Evolutionary conservation across 2,329 filamentous ascomycete species (phyloP), one percentile per base, ranked within the genome.

Genomic region (Massarina eburnea): DNA sequence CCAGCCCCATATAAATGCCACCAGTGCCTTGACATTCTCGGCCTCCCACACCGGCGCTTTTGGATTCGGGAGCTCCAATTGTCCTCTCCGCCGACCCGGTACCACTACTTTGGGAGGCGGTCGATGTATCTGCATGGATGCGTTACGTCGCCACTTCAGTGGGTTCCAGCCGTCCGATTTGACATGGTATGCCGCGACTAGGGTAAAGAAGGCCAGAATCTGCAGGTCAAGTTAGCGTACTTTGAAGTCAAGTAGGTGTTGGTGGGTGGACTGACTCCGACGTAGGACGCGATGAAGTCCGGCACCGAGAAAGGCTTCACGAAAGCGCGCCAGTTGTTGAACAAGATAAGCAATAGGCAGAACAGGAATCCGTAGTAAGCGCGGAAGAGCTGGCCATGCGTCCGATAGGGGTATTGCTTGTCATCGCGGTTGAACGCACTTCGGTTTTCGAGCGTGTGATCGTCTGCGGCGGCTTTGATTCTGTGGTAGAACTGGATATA

Each of bases 401-500:
- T 62, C 7, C 59, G 52, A 37, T 62, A 62, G 12, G 59, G 59
- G 40, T 62, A 62, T 39, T 62, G 59, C 37, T 60, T 60, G 44
- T 62, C 59, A 37, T 62, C 59, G 22, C 59, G 55, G 29, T 60
- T 60, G 51, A 55, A 62, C 3, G 59, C 57, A 24, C 47, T 49
- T 15, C 59, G 53, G 39, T 62, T 62, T 32, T 62, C 59, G 6
- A 62, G 50, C 3, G 57, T 56, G 17, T 54, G 55, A 33, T 62
- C 59, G 17, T 57, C 52, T 2, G 57, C 55, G 4, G 59, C 59
- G 9, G 42, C 46, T 24, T 62, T 62, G 43, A 62, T 62, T 17
- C 45, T 34, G 37, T 62, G 55, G 18, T 60, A 69, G 38, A 71
- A 71, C 10, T 57, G 46, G 7, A 71, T 56, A 41, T 68, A 72